phyloP scores from a whole-genome alignment of 78 protist genomes.

The Dictyostelium capitatum region DNA sequence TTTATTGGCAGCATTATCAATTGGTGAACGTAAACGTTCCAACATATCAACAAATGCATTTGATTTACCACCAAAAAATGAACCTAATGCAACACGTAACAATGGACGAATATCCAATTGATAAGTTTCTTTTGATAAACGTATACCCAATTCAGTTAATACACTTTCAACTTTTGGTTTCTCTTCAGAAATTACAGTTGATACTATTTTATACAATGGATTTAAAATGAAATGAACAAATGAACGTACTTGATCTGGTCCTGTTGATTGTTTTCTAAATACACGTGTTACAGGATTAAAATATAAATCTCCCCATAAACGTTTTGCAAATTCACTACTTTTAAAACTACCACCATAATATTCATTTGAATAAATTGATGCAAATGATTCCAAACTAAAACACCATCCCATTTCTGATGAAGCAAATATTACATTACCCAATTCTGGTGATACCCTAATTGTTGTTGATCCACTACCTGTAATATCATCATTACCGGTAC shows the following conservation, averaged over 20 bases:
- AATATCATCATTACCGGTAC: not conserved
- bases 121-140: slow-evolving; percentile 50
- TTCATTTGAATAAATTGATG: slow-evolving; percentile 82
- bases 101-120: slow-evolving; percentile 87
- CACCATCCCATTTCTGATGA: slow-evolving; percentile 87
- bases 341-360: slow-evolving; percentile 52
- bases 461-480: not conserved
- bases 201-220: slow-evolving; percentile 97
- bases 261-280: slow-evolving; percentile 57
- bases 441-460: slow-evolving; percentile 88
- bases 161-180: not conserved
- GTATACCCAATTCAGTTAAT: slow-evolving; percentile 89
- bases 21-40: slow-evolving; percentile 93
- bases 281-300: slow-evolving; percentile 71
- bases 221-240: slow-evolving; percentile 97
- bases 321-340: slow-evolving; percentile 85
- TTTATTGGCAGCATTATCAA: slow-evolving; percentile 72
- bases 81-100: slow-evolving; percentile 74
- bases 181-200: slow-evolving; percentile 51
- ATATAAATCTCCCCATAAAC: slow-evolving; percentile 98
- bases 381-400: slow-evolving; percentile 94
- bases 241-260: slow-evolving; percentile 48
- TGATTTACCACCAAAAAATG: slow-evolving; percentile 90
- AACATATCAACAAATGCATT: slow-evolving; percentile 92
- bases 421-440: slow-evolving; percentile 96